Evolutionary conservation across 2,329 filamentous ascomycete genomes (phyloP).

Genomic region (Verticillium tricorpus): DNA sequence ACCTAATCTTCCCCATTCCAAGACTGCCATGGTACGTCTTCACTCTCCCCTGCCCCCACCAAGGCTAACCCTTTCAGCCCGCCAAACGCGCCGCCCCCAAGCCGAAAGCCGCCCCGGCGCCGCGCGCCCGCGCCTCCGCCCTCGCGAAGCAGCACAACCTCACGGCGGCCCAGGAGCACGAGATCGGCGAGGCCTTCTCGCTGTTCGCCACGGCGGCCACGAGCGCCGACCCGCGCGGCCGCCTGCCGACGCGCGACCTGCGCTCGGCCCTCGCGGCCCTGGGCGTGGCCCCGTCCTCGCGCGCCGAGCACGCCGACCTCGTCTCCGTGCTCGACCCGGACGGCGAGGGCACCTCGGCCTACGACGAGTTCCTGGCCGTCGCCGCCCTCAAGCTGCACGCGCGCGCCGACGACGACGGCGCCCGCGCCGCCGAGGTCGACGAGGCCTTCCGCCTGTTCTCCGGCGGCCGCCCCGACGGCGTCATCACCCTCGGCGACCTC

Average conservation of each 20-base stretch:
- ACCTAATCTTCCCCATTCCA: background rate
- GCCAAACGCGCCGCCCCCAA: constrained; percentile 49
- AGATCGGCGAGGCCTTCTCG: constrained; percentile 86
- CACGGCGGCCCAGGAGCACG: constrained; percentile 75
- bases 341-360: constrained; percentile 70
- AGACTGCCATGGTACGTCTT: constrained; percentile 1
- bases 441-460: constrained; percentile 82
- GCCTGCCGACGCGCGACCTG: constrained; percentile 64
- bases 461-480: constrained; percentile 35
- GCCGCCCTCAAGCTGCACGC: constrained; percentile 80
- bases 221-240: constrained; percentile 63
- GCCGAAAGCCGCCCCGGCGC: constrained; percentile 21
- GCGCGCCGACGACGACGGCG: constrained; percentile 27
- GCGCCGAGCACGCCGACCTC: constrained; percentile 70
- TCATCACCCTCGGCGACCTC: constrained; percentile 78
- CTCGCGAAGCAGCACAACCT: constrained; percentile 91
- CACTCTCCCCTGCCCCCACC: too few species aligned
- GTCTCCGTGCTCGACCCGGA: constrained; percentile 79
- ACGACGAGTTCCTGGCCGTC: constrained; percentile 79
- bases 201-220: constrained; percentile 68
- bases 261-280: constrained; percentile 75
- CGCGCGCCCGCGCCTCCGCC: constrained; percentile 64
- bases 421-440: constrained; percentile 62
- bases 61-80: constrained; percentile 30
- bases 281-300: constrained; percentile 61